Base-by-base conservation (phyloP, 805 yeast genomes). In the Saturnispora besseyi region DNA sequence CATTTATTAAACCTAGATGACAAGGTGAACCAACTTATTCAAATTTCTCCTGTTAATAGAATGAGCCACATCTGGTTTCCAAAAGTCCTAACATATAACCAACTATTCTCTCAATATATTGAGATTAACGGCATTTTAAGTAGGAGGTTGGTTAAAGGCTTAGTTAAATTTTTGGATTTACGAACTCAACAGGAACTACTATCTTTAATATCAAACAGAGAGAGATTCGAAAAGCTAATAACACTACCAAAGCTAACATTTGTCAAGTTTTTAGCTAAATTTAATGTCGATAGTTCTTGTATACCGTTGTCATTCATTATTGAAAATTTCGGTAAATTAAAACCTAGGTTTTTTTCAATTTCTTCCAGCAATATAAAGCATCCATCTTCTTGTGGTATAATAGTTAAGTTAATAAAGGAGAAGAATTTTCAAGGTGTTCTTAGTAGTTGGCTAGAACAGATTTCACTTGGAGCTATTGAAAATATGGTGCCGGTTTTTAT, bases 281-380 rank as follows among this genome's bases (percentile, higher is more conserved):
- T 87, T 36, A 80, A 91, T 2, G 60, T 71, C 12, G 84, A 84
- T 44, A 8, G 11, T 9, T 57, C 56, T 29, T 66, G 65, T 3
- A 87, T 90, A 26, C 96, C 97, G 21, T 78, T 89, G 69, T 82
- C 84, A 51, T 84, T 88, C 62, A 67, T 91, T 34, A 70, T 90
- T 57, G 98, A 90, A 70, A 72, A 81, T 40, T 65, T 91, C 50
- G 79, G 90, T 40, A 82, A 78, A 55, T 71, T 91, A 60, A 87
- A 82, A 62, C 96, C 97, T 38, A 84, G 98, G 64, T 88, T 82
- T 68, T 90, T 90, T 69, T 91, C 97, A 15, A 91, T 90, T 56
- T 86, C 96, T 1, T 88, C 96, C 1, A 86, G 96, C 8, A 53
- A 52, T 29, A 76, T 88, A 2, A 62, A 74, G 44, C 72, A 76